Conservation (phyloP, 1,139 yeast species). For the Candida sanyaensis region DNA sequence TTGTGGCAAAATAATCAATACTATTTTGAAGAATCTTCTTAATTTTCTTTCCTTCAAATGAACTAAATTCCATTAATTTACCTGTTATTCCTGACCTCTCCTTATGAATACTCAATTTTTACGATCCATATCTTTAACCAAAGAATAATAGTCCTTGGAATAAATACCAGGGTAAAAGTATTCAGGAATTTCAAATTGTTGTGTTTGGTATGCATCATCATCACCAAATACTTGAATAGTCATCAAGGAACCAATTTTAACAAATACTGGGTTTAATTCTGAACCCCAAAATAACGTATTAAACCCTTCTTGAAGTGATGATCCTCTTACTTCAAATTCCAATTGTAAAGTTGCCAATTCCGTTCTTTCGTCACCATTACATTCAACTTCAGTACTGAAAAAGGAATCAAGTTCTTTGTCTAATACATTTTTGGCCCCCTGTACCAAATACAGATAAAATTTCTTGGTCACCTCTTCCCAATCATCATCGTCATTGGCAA, state of each 20-base stretch:
- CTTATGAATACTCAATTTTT: constrained; percentile 16
- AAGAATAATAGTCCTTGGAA: constrained; percentile 20
- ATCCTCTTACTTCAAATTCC: constrained; percentile 33
- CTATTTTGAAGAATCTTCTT: constrained; percentile 25
- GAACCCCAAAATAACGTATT: constrained; percentile 40
- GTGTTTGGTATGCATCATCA: constrained; percentile 13
- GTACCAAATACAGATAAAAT: constrained; percentile 21
- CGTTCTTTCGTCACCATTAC: constrained; percentile 23
- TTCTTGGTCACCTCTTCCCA: constrained; percentile 34
- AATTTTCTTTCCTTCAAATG: constrained; percentile 40
- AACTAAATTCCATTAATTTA: constrained; percentile 29
- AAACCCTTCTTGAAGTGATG: constrained; percentile 31
- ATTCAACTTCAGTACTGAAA: constrained; percentile 28
- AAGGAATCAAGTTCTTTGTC: constrained; percentile 14
- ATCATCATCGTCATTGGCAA: constrained; percentile 24
- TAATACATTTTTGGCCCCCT: constrained; percentile 16
- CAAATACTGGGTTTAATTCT: constrained; percentile 20
- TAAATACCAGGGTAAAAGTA: constrained; percentile 34
- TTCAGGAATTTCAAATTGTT: constrained; percentile 29
- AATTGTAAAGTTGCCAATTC: constrained; percentile 34
- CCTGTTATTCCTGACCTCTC: constrained; percentile 22
- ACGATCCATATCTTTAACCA: constrained; percentile 21
- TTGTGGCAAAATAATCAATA: constrained; percentile 18
- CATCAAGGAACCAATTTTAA: constrained; percentile 31
- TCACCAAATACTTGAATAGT: constrained; percentile 33